Conservation (phyloP, 2,329 filamentous ascomycete genomes). For the Aspergillus pseudonomiae region DNA sequence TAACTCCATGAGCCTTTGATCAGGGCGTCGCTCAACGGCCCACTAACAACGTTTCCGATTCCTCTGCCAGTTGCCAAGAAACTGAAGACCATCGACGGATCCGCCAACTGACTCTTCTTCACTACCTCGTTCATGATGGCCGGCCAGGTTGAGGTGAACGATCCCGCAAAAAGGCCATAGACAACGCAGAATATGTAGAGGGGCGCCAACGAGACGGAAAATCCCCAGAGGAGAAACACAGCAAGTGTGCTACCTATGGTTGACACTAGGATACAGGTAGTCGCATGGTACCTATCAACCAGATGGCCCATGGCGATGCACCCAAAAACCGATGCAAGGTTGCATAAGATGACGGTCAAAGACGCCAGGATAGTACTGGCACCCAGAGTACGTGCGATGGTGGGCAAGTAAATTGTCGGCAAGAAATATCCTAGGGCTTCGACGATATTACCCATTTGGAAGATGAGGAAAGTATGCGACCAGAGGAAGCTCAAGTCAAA, state of each 20-base stretch:
- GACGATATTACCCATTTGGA: conserved; percentile 49
- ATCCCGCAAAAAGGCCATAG: conserved; percentile 52
- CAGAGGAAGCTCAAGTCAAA: conserved; percentile 40
- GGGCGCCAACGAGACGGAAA: conserved; percentile 45
- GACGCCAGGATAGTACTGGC: conserved; percentile 26
- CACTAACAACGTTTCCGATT: conserved; percentile 54
- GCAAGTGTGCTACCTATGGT: conserved; percentile 45
- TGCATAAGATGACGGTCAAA: conserved; percentile 37
- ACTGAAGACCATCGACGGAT: conserved; percentile 54
- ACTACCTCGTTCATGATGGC: conserved; percentile 49
- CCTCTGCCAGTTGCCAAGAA: conserved; percentile 54
- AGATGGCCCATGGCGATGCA: conserved; percentile 39
- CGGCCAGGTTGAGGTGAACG: conserved; percentile 49
- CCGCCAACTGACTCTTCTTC: conserved; percentile 38
- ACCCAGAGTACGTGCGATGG: conserved; percentile 38
- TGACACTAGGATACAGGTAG: conserved; percentile 46
- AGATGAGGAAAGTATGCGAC: conserved; percentile 47
- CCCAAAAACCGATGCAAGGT: conserved; percentile 35
- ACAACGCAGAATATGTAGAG: conserved; percentile 47
- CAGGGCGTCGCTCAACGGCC: conserved; percentile 53
- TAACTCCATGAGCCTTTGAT: conserved; percentile 24
- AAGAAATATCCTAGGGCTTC: conserved; percentile 43
- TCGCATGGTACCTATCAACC: conserved; percentile 46
- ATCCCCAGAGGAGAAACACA: conserved; percentile 53
- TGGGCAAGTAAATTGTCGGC: conserved; percentile 43